Evolutionary conservation across 1,284 basidiomycete species (phyloP), one percentile per base, ranked within the genome.

Genomic region (Amylostereum chailletii): DNA sequence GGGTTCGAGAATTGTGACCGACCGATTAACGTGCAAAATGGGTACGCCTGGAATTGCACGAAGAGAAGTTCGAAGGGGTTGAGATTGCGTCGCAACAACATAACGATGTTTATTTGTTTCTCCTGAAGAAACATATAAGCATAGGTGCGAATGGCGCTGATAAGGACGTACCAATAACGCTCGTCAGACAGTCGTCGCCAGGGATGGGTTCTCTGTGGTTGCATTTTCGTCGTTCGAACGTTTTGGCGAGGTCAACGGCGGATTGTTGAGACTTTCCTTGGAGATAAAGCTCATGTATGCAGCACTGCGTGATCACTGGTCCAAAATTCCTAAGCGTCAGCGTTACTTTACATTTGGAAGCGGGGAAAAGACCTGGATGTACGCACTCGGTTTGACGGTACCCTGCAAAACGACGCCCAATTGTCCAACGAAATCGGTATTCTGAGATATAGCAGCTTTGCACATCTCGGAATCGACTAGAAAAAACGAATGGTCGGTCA

Each of bases 291-390:
- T 91, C 88, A 56, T 93, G 83, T 47, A 97, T 90, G 62, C 86
- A 93, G 64, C 94, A 97, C 64, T 96, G 94, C 0, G 94, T 95
- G 64, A 97, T 95, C 93, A 97, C 93, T 95, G 62, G 53, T 10
- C 27, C 60, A 48, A 62, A 65, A 66, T 65, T 67, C 72, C 73
- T 75, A 69, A 61, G 62, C 56, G 62, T 64, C 45, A 59, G 58
- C 42, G 34, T 50, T 45, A 46, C 46, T 42, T 36, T 34, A 33
- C 19, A 45, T 26, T 34, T 8, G 27, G 32, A 10, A 27, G 4
- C 11, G 39, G 30, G 46, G 34, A 47, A 44, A 46, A 33, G 44
- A 40, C 19, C 19, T 19, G 19, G 19, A 34, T 45, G 57, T 55
- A 72, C 91, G 70, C 64, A 96, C 94, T 95, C 32, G 84, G 88